Percentiles rank a stretch among this genome's conserved stretches.
Conservation (phyloP, 2,329 filamentous ascomycete genomes). For the Botrytis elliptica region DNA sequence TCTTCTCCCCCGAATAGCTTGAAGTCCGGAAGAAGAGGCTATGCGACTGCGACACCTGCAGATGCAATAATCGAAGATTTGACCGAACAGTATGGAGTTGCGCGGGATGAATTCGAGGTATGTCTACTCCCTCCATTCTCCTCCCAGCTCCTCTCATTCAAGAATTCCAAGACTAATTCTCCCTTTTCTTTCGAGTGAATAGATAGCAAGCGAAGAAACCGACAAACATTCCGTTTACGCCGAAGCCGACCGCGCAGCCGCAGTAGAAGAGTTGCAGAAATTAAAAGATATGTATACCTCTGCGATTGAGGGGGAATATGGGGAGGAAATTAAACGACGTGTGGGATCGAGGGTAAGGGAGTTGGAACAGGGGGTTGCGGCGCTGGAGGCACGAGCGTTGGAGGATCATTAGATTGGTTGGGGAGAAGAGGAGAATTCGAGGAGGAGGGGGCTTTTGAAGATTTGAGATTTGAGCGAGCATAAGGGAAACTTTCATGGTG, state of each 20-base stretch:
- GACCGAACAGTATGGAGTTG: constrained; percentile 39
- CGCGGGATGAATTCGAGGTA: constrained; percentile 47
- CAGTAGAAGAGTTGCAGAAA: constrained; percentile 46
- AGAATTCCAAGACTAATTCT: neutral
- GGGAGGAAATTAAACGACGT: constrained; percentile 45
- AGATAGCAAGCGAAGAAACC: constrained; percentile 48
- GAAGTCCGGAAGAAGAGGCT: neutral
- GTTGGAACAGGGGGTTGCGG: constrained; percentile 45
- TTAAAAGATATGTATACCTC: constrained; percentile 37
- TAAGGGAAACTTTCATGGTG: neutral
- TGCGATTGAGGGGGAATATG: constrained; percentile 39
- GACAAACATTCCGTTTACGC: constrained; percentile 47
- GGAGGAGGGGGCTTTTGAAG: neutral
- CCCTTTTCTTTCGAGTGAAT: neutral
- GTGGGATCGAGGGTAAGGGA: constrained; percentile 48
- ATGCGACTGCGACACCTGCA: neutral
- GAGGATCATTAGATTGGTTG: constrained; percentile 33
- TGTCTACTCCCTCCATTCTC: neutral
- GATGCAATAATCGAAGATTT: constrained; percentile 14
- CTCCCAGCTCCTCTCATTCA: too few species aligned
- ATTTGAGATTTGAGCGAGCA: neutral
- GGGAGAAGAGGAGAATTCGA: neutral
- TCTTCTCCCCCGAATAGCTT: fast-evolving
- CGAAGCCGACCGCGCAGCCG: constrained; percentile 46
- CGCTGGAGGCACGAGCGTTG: constrained; percentile 43